Percentiles rank a stretch among this genome's conserved stretches.
phyloP scores from a whole-genome alignment of 306 rosid species.

The Trifolium pratense region DNA sequence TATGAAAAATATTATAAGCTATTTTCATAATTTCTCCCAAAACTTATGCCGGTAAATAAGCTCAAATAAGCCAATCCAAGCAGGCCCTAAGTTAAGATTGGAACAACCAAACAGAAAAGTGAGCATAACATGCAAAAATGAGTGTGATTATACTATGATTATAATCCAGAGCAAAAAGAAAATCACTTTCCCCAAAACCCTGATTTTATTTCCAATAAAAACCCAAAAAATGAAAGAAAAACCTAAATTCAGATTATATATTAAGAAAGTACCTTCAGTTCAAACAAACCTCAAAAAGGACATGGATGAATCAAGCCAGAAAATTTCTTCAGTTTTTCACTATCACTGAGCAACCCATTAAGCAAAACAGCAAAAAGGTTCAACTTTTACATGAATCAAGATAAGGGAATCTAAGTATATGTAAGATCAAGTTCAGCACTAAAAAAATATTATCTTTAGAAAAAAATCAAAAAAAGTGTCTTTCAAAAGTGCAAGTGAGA shows the following conservation, averaged over 20 bases:
- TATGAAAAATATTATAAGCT: too few species aligned
- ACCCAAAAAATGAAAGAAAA: constrained; percentile 2
- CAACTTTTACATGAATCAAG: constrained; percentile 26
- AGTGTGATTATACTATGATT: constrained; percentile 14
- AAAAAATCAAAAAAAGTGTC: not conserved
- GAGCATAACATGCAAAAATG: not conserved
- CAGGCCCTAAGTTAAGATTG: not conserved
- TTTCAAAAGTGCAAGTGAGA: constrained; percentile 5
- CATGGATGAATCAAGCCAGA: constrained; percentile 28
- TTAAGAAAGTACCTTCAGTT: not conserved
- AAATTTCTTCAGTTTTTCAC: constrained; percentile 28
- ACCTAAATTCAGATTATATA: not conserved
- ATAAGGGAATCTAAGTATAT: not conserved
- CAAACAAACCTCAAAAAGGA: constrained; percentile 34
- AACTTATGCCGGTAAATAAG: too few species aligned
- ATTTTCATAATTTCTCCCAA: too few species aligned
- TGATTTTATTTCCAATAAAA: not conserved
- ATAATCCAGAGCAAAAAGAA: not conserved
- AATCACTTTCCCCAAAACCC: too few species aligned
- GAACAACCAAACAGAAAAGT: not conserved
- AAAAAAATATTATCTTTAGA: not conserved
- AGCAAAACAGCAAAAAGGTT: constrained; percentile 37
- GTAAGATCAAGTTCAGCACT: constrained; percentile 39
- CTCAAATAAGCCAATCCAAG: too few species aligned
- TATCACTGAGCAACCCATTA: constrained; percentile 26